Base-by-base conservation (phyloP, 306 rosid genomes). In the Morella rubra region DNA sequence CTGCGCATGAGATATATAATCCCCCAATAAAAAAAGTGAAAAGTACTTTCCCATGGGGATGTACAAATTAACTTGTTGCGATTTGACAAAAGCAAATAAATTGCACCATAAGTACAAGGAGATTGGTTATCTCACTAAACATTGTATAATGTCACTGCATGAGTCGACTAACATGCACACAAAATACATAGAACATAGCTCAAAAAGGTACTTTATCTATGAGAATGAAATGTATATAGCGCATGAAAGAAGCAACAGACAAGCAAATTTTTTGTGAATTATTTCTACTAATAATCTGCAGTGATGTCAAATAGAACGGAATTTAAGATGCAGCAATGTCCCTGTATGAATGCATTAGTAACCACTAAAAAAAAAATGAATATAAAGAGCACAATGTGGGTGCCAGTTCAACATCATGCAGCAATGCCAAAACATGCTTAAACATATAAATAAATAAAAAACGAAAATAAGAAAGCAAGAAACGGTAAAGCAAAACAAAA, bases 1-100 rank as follows among this genome's bases (percentile, higher is more conserved):
- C 99, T 95, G 55, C 56, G 50, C 69, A 82, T 13, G 58, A 73
- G 44, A 80, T 10, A 76, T 12, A 41, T 32, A 74, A 22, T 55
- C 46, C 73, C 41, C 61, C 79, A 68, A 40, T 27, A 44, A 78
- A 18, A 18, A 9, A 40, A 49, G 71, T 65, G n/a, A n/a, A 42
- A 42, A 8, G 18, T 42, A 9, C 16, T 50, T 47, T 71, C 19
- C 51, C 67, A 44, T 32, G 20, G 19, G 53, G 47, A 53, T 13
- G 59, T 67, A 73, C 20, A 40, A 22, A 8, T 42, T n/a, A 4
- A 67, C 47, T n/a, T 40, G 12, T 45, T 37, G 79, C 75, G 56
- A 56, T 37, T 41, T 64, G 69, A 66, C 16, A 27, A 46, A 22
- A 40, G 72, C 41, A 1, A 44, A 60, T 27, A 76, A 44, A 44